Evolutionary conservation across 2,329 filamentous ascomycete genomes (phyloP).

Genomic region (Fusarium sp.): DNA sequence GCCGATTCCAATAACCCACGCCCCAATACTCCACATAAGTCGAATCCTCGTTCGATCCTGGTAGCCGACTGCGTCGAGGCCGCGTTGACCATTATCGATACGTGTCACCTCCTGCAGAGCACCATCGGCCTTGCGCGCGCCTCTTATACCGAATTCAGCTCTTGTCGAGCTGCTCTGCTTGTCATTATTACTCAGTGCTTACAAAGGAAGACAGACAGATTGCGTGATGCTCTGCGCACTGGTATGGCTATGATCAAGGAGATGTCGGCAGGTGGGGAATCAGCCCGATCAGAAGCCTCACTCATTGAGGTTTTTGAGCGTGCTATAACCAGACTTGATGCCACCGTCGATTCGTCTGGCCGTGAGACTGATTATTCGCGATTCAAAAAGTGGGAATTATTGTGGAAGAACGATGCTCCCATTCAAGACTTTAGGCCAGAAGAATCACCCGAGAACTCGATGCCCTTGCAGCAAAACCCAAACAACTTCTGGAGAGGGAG

Average conservation of each 20-base stretch:
- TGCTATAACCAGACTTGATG: slow-evolving; percentile 58
- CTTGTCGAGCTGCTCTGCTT: slow-evolving; percentile 64
- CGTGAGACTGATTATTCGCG: slow-evolving; percentile 62
- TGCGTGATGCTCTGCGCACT: slow-evolving; percentile 59
- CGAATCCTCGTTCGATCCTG: slow-evolving; percentile 52
- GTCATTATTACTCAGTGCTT: slow-evolving; percentile 57
- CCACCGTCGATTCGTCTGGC: slow-evolving; percentile 53
- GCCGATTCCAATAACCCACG: slow-evolving; percentile 46
- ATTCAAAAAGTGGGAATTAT: slow-evolving; percentile 64
- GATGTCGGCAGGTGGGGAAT: slow-evolving; percentile 64
- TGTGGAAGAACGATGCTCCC: slow-evolving; percentile 56
- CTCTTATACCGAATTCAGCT: slow-evolving; percentile 67
- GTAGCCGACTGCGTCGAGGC: slow-evolving; percentile 65
- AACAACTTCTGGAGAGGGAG: slow-evolving; percentile 40
- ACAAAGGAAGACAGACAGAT: slow-evolving; percentile 52
- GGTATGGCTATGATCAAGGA: slow-evolving; percentile 63
- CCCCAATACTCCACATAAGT: slow-evolving; percentile 45
- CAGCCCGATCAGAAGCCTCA: slow-evolving; percentile 63
- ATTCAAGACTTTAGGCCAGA: slow-evolving; percentile 44
- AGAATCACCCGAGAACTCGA: slow-evolving; percentile 37
- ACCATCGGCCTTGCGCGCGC: slow-evolving; percentile 65
- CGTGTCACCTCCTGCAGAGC: slow-evolving; percentile 61
- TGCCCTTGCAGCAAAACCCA: slow-evolving; percentile 41
- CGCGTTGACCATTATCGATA: slow-evolving; percentile 61
- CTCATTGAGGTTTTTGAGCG: slow-evolving; percentile 64